Evolutionary conservation across 1,284 basidiomycete genomes (phyloP).

Genomic region (Ceratorhiza oryzae-sativae): DNA sequence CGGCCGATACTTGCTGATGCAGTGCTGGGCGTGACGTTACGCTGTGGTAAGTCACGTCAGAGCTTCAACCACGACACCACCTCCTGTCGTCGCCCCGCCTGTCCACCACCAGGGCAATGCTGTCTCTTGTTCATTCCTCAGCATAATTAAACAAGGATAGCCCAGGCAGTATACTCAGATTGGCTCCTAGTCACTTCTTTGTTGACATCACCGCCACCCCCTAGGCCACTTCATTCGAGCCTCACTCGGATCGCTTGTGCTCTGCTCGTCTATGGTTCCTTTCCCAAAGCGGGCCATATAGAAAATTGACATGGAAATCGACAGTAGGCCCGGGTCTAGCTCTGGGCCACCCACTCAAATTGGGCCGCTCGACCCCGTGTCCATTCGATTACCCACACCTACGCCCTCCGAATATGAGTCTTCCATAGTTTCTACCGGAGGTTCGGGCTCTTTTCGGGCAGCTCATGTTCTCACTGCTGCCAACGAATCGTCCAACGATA

Average conservation of each 20-base stretch:
- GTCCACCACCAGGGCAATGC: not conserved
- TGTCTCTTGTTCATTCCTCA: not conserved
- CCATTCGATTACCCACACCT: slow-evolving; percentile 22
- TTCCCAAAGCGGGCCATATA: not conserved
- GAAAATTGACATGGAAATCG: not conserved
- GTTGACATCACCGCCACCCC: too few species aligned
- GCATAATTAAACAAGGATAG: too few species aligned
- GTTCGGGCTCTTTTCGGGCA: not conserved
- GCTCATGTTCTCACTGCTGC: too few species aligned
- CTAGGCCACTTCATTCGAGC: not conserved
- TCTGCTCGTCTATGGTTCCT: not conserved
- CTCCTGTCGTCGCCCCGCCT: not conserved
- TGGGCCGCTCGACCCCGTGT: not conserved
- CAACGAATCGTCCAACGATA: too few species aligned
- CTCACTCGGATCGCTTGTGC: not conserved
- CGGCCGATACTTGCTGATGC: too few species aligned
- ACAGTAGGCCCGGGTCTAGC: not conserved
- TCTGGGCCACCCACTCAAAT: not conserved
- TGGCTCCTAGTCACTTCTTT: not conserved
- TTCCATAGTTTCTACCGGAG: not conserved
- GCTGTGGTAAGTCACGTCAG: not conserved
- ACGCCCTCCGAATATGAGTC: slow-evolving; percentile 20
- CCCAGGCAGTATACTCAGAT: too few species aligned
- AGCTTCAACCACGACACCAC: not conserved
- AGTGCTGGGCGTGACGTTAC: not conserved